These are phyloP conservation scores for Ananas comosus DNA, from an alignment of 176 grass and related monocot genomes.

Conservation along the genomic window DNA sequence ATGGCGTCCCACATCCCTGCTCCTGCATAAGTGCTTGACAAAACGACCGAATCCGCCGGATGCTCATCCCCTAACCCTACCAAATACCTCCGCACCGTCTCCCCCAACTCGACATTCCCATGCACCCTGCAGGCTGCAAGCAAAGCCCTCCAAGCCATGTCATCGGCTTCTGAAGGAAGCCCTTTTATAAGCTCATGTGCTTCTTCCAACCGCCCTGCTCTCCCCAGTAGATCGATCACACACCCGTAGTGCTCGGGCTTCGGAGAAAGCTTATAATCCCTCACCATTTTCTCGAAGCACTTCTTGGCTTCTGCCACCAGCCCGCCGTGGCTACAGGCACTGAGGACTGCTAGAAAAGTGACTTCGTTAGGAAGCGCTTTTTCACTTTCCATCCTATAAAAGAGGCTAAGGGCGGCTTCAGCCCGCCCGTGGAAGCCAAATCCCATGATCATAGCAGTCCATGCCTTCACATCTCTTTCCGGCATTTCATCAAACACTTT, in stretches of 20 bases:
- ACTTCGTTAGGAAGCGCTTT: conserved; percentile 12
- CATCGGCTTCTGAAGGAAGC: conserved; percentile 25
- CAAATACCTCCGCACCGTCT: conserved; percentile 17
- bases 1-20: conserved; percentile 36
- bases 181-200: conserved; percentile 18
- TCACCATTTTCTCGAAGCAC: conserved; percentile 20
- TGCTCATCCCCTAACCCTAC: conserved; percentile 28
- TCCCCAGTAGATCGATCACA: conserved; percentile 15
- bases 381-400: conserved; percentile 11
- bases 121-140: conserved; percentile 62
- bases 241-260: conserved; percentile 18
- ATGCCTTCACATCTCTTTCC: conserved; percentile 17
- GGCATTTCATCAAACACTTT: conserved; percentile 11
- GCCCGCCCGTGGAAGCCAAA: conserved; percentile 15
- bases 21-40: conserved; percentile 39
- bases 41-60: conserved; percentile 43
- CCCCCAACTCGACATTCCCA: conserved; percentile 37
- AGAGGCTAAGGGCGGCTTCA: conserved; percentile 10
- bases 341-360: conserved; percentile 18
- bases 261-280: background rate
- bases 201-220: conserved; percentile 15
- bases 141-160: conserved; percentile 37
- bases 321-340: conserved; percentile 17
- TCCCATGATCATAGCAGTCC: conserved; percentile 22
- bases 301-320: conserved; percentile 13